A percentile compares a stretch with the other conserved stretches of the same genome.
Conservation (phyloP, 2,329 filamentous ascomycete species). For the Juglanconis sp. region DNA sequence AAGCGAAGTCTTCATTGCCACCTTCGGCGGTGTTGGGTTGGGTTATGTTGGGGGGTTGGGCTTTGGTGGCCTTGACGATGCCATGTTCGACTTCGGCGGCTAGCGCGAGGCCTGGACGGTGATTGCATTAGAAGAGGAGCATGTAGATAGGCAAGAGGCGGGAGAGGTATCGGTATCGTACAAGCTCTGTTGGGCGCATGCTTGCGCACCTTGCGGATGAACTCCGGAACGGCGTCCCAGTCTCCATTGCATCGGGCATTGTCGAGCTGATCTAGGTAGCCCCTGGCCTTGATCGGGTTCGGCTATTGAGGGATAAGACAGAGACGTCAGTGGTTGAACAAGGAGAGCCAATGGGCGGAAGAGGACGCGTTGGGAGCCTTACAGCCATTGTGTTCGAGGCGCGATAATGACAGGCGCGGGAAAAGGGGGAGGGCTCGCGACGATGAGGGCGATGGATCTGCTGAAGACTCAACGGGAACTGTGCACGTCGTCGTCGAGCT, state of each 20-base stretch:
- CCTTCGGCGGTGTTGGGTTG: constrained; percentile 37
- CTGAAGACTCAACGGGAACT: background rate
- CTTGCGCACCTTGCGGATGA: constrained; percentile 90
- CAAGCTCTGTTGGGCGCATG: constrained; percentile 83
- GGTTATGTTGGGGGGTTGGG: constrained; percentile 33
- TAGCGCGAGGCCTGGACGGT: constrained; percentile 58
- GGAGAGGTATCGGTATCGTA: constrained; percentile 43
- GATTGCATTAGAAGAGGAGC: constrained; percentile 20
- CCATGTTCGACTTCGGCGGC: constrained; percentile 68
- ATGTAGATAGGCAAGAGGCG: constrained; percentile 14
- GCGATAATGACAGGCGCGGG: background rate
- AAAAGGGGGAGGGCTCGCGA: background rate
- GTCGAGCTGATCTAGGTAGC: constrained; percentile 81
- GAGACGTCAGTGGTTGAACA: background rate
- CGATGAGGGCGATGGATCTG: background rate
- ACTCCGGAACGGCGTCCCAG: constrained; percentile 83
- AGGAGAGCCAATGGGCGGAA: background rate
- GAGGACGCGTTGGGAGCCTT: background rate
- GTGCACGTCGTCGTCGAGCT: background rate
- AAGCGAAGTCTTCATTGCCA: constrained; percentile 27
- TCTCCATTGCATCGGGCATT: constrained; percentile 81
- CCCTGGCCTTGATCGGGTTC: constrained; percentile 68
- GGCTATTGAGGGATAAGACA: background rate
- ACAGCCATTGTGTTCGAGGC: constrained; percentile 7
- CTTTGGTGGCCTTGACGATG: constrained; percentile 53